These are phyloP conservation scores for Penicillium sclerotiorum DNA, from an alignment of 2,329 filamentous ascomycete species.

Conservation along the genomic window DNA sequence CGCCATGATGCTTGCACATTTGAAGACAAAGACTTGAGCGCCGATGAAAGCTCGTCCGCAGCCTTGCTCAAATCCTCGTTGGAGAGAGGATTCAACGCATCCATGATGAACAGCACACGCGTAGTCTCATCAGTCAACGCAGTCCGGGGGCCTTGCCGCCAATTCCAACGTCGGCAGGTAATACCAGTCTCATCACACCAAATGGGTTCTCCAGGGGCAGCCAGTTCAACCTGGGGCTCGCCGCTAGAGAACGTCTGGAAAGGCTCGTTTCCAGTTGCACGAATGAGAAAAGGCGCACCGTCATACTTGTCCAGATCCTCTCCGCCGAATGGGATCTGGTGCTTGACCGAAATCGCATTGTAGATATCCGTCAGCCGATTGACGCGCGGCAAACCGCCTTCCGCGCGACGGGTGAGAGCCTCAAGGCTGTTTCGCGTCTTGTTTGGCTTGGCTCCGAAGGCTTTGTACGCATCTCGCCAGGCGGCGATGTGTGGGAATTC, in stretches of 20 bases:
- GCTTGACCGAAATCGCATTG: slow-evolving; percentile 43
- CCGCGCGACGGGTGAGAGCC: slow-evolving; percentile 36
- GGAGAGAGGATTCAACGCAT: slow-evolving; percentile 18
- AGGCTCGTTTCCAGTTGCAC: slow-evolving; percentile 36
- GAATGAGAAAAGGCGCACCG: slow-evolving; percentile 33
- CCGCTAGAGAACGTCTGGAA: slow-evolving; percentile 37
- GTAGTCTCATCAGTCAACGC: slow-evolving; percentile 38
- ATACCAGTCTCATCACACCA: slow-evolving; percentile 44
- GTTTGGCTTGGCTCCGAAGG: slow-evolving; percentile 43
- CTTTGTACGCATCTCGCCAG: slow-evolving; percentile 44
- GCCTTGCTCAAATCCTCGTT: slow-evolving; percentile 8
- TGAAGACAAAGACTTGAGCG: too few relatives aligned
- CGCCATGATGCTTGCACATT: too few relatives aligned
- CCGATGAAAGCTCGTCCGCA: slow-evolving; percentile 23
- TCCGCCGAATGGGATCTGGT: slow-evolving; percentile 43
- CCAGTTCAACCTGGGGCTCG: slow-evolving; percentile 20
- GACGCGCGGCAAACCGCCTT: slow-evolving; percentile 38
- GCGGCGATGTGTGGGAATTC: slow-evolving; percentile 40
- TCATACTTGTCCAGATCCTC: slow-evolving; percentile 44
- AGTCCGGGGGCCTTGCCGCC: slow-evolving; percentile 42
- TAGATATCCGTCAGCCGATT: slow-evolving; percentile 46
- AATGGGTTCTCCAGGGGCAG: slow-evolving; percentile 38
- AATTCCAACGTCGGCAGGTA: slow-evolving; percentile 46
- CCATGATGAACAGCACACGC: slow-evolving; percentile 31
- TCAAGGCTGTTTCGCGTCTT: slow-evolving; percentile 43